Percentiles rank a stretch among this genome's conserved stretches.
phyloP scores from a whole-genome alignment of 2,329 filamentous ascomycete species.

The Arthrobotrys musiformis region DNA sequence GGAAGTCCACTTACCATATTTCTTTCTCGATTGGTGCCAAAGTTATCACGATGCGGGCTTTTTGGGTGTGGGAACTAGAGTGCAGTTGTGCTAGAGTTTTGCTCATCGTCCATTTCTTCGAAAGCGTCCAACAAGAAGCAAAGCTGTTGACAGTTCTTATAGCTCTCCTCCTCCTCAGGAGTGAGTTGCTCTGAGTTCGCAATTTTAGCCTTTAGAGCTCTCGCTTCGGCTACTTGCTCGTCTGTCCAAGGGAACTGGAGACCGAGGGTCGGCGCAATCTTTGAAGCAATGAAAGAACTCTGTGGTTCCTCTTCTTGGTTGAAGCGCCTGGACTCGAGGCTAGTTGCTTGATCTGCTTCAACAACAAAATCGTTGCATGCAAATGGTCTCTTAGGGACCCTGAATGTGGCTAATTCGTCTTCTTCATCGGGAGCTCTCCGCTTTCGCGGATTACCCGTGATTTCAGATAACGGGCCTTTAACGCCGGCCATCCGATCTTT shows the following conservation, averaged over 20 bases:
- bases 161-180: not conserved
- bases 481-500: not conserved
- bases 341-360: not conserved
- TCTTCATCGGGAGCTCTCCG: not conserved
- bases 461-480: not conserved
- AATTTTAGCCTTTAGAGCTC: not conserved
- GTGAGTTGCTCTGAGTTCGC: not conserved
- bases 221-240: not conserved
- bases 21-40: not conserved
- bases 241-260: slow-evolving; percentile 8
- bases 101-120: not conserved
- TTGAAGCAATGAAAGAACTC: too few relatives aligned
- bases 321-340: too few relatives aligned
- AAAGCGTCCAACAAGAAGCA: slow-evolving; percentile 1
- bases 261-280: not conserved
- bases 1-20: not conserved
- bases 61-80: not conserved
- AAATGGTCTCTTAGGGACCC: not conserved
- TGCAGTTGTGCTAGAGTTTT: not conserved
- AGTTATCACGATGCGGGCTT: not conserved
- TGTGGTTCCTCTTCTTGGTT: not conserved
- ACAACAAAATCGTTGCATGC: not conserved
- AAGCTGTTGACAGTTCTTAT: not conserved
- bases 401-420: not conserved
- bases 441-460: not conserved